Conservation (phyloP, 2,329 filamentous ascomycete species). For the Sarocladium strictum region DNA sequence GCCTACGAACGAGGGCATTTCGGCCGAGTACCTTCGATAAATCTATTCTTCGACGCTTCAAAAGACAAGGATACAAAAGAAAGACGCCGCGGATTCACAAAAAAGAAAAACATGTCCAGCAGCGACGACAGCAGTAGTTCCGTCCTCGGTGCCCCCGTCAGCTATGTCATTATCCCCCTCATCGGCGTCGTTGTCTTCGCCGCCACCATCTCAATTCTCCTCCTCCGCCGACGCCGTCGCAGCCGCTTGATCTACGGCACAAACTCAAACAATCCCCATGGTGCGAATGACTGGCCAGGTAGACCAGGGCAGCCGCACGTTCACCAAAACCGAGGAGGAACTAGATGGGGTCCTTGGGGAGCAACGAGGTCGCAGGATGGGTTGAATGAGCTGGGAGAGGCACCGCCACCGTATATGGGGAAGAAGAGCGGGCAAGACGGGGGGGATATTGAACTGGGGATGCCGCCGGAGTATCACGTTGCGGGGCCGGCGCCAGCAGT, state of each 20-base stretch:
- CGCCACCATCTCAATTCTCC: constrained; percentile 32
- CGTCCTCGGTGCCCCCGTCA: constrained; percentile 34
- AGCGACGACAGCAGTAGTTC: constrained; percentile 2
- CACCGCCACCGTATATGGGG: constrained; percentile 55
- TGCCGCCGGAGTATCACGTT: constrained; percentile 23
- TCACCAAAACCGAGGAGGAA: constrained; percentile 1
- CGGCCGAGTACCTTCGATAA: not conserved
- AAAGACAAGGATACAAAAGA: not conserved
- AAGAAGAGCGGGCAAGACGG: constrained; percentile 20
- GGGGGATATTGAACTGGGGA: constrained; percentile 6
- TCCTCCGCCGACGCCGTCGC: constrained; percentile 34
- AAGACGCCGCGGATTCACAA: no score
- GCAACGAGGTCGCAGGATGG: constrained; percentile 40
- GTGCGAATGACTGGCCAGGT: not conserved
- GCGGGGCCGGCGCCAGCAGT: constrained; percentile 16
- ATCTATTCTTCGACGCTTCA: not conserved
- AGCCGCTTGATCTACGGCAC: constrained; percentile 1
- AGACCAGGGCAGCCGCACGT: not conserved
- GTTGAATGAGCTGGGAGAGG: constrained; percentile 57
- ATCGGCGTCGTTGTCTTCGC: constrained; percentile 36
- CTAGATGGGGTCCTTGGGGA: constrained; percentile 16
- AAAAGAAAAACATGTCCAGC: not conserved
- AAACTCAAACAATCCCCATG: not conserved
- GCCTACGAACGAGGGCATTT: not conserved
- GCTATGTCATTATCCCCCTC: constrained; percentile 49